phyloP scores from a whole-genome alignment of 768 basidiomycete species.

The Calvatia gigantea region DNA sequence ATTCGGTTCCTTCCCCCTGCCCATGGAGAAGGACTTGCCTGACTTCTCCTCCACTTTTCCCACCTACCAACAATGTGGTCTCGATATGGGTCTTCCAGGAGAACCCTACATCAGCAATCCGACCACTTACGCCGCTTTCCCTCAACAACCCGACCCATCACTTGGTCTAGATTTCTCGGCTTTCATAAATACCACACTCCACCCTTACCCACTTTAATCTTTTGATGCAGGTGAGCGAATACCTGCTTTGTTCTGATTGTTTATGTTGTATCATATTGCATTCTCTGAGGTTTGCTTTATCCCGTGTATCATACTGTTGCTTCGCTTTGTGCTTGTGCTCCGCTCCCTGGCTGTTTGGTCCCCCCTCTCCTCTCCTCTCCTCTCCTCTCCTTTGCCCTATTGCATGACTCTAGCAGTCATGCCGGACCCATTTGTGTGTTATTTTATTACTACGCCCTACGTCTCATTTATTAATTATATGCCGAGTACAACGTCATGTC shows the following conservation, averaged over 20 bases:
- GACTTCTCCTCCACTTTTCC: slow-evolving; percentile 18
- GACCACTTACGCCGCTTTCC: slow-evolving; percentile 13
- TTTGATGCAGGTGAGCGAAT: neutral
- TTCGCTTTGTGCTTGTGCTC: neutral
- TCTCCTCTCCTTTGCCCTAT: neutral
- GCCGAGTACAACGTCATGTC: slow-evolving; percentile 1
- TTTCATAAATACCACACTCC: slow-evolving; percentile 32
- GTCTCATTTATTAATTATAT: neutral
- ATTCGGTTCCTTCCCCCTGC: slow-evolving; percentile 22
- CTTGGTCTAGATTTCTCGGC: slow-evolving; percentile 26
- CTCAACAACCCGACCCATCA: slow-evolving; percentile 12
- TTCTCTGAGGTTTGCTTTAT: neutral
- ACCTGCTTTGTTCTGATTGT: slow-evolving; percentile 2
- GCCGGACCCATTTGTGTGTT: neutral
- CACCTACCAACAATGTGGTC: slow-evolving; percentile 16
- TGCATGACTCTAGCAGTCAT: slow-evolving; percentile 1
- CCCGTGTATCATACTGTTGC: slow-evolving; percentile 5
- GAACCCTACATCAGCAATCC: slow-evolving; percentile 13
- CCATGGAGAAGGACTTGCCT: slow-evolving; percentile 25
- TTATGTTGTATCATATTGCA: slow-evolving; percentile 11
- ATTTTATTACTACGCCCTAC: neutral
- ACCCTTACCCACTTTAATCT: slow-evolving; percentile 8
- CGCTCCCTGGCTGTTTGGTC: neutral
- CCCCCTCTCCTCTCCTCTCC: neutral
- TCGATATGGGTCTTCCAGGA: slow-evolving; percentile 10